Evolutionary conservation across 352 stramenopile species (phyloP).

Genomic region (Phytopythium kandeliae): DNA sequence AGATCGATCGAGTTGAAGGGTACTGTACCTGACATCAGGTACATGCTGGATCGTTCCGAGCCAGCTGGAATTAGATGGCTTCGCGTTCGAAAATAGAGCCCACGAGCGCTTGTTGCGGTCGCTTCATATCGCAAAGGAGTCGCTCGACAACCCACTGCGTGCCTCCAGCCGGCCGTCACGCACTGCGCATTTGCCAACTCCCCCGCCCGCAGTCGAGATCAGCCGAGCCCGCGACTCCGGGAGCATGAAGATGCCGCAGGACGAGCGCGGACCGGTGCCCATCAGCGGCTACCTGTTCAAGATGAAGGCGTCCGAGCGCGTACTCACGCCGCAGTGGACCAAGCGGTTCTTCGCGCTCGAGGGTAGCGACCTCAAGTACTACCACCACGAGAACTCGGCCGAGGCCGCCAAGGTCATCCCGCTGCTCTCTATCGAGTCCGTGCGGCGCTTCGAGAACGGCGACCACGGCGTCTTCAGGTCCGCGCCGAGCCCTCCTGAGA

Average conservation of each 20-base stretch:
- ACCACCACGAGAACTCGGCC: slow-evolving; percentile 48
- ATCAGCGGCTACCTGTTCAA: slow-evolving; percentile 84
- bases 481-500: too few relatives aligned
- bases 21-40: too few relatives aligned
- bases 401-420: slow-evolving; percentile 71
- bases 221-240: background rate
- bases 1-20: too few relatives aligned
- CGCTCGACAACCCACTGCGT: too few relatives aligned
- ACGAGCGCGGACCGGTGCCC: slow-evolving; percentile 50
- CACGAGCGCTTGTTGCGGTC: too few relatives aligned
- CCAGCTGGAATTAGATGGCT: background rate
- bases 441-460: slow-evolving; percentile 76
- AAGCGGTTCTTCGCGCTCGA: slow-evolving; percentile 79
- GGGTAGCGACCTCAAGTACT: slow-evolving; percentile 76
- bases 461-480: slow-evolving; percentile 69
- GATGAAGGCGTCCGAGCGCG: slow-evolving; percentile 66
- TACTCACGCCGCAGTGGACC: slow-evolving; percentile 77
- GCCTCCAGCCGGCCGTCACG: too few relatives aligned
- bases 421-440: slow-evolving; percentile 66
- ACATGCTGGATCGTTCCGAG: too few relatives aligned
- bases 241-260: slow-evolving; percentile 42
- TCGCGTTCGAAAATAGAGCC: background rate
- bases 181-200: too few relatives aligned
- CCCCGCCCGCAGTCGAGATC: too few relatives aligned
- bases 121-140: background rate